phyloP scores from a whole-genome alignment of 192 early-diverging fungal species.

The Globomyces pollinis-pini region DNA sequence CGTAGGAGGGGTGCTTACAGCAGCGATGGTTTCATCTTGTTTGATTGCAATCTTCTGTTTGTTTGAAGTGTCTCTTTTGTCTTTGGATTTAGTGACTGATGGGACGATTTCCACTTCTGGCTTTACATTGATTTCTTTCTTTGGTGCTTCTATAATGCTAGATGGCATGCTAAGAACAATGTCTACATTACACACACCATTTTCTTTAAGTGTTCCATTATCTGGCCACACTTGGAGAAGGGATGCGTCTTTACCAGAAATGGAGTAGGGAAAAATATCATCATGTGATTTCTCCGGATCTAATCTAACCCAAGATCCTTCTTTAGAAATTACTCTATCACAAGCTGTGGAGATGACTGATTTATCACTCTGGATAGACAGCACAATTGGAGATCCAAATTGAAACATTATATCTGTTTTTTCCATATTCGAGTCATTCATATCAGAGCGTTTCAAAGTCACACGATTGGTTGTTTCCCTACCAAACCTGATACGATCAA shows the following conservation, averaged over 20 bases:
- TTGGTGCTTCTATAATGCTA: background rate
- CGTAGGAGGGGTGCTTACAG: background rate
- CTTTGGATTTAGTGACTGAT: background rate
- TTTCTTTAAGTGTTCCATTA: background rate
- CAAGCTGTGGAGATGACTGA: too few relatives aligned
- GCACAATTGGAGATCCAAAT: too few relatives aligned
- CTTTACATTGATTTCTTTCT: background rate
- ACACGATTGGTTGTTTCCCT: slow-evolving; percentile 1
- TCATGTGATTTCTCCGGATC: too few relatives aligned
- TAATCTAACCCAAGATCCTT: too few relatives aligned
- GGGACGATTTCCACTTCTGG: background rate
- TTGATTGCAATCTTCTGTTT: background rate
- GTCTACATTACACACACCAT: background rate
- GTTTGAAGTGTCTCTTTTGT: background rate
- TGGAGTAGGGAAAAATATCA: too few relatives aligned
- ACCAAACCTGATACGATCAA: background rate
- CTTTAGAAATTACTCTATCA: too few relatives aligned
- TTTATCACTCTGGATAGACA: too few relatives aligned
- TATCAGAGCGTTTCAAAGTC: too few relatives aligned
- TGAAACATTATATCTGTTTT: too few relatives aligned
- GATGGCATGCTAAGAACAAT: background rate
- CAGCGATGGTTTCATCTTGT: background rate
- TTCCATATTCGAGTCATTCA: too few relatives aligned
- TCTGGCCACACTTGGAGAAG: background rate
- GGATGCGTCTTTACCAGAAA: background rate